Conservation (phyloP, 768 basidiomycete genomes). For the Termitomyces sp. region DNA sequence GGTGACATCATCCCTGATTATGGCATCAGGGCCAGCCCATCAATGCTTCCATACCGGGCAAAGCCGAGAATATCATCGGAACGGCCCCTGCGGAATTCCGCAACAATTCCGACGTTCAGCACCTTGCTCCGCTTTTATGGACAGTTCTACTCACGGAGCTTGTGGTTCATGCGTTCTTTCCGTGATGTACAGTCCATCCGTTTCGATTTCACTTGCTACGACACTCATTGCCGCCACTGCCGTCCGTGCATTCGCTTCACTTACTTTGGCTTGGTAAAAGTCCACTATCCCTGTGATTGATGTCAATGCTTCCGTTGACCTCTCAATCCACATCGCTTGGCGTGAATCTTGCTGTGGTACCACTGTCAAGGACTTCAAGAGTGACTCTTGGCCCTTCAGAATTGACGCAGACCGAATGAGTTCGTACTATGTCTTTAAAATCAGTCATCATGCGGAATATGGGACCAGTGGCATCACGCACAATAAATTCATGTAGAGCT, state of each 20-base stretch:
- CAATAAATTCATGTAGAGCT: constrained; percentile 56
- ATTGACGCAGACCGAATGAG: constrained; percentile 49
- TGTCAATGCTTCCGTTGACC: constrained; percentile 31
- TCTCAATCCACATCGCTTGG: constrained; percentile 23
- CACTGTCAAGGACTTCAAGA: constrained; percentile 36
- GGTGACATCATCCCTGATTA: constrained; percentile 28
- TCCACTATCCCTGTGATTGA: constrained; percentile 37
- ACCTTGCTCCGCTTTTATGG: not conserved
- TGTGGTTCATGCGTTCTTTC: constrained; percentile 22
- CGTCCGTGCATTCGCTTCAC: constrained; percentile 33
- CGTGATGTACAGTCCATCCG: constrained; percentile 48
- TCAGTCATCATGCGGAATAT: not conserved
- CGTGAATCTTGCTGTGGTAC: constrained; percentile 20
- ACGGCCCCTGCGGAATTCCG: constrained; percentile 28
- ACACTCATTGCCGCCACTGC: constrained; percentile 53
- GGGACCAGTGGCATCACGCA: constrained; percentile 26
- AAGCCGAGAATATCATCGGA: constrained; percentile 50
- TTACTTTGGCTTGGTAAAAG: constrained; percentile 54
- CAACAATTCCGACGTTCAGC: constrained; percentile 15
- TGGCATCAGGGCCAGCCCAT: constrained; percentile 52
- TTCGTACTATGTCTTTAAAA: constrained; percentile 49
- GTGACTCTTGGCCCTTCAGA: constrained; percentile 39
- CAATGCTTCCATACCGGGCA: constrained; percentile 47
- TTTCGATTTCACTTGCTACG: constrained; percentile 57
- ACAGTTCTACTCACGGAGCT: constrained; percentile 39